Percentiles rank a stretch among this genome's conserved stretches.
These are phyloP conservation scores for Phytophthora pseudosyringae DNA, from an alignment of 352 stramenopile genomes.

Conservation along the genomic window DNA sequence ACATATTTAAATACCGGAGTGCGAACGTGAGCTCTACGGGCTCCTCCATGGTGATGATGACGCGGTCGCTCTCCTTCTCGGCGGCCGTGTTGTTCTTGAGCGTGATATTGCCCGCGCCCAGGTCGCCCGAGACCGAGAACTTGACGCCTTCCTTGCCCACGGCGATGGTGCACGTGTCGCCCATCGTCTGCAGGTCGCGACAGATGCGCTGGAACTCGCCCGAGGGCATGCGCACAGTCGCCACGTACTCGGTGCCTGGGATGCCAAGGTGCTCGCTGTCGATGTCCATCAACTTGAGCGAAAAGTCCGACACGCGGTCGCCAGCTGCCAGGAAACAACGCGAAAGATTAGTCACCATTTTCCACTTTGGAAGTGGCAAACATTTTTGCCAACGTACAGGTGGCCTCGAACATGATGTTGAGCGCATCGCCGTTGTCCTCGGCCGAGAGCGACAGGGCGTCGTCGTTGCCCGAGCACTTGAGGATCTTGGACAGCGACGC, in stretches of 20 bases:
- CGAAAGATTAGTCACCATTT: conserved; percentile 4
- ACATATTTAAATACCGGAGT: conserved; percentile 99
- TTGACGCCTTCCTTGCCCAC: conserved; percentile 98
- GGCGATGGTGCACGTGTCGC: conserved; percentile 97
- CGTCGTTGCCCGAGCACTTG: conserved; percentile 99
- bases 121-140: conserved; percentile 96
- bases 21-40: conserved; percentile 99
- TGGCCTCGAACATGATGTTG: conserved; percentile 98
- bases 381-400: conserved; percentile 59
- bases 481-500: conserved; percentile 99
- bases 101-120: conserved; percentile 97
- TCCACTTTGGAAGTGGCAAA: conserved; percentile 12
- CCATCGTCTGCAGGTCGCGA: conserved; percentile 97
- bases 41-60: conserved; percentile 99
- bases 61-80: conserved; percentile 89
- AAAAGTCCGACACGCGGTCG: conserved; percentile 96
- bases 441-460: conserved; percentile 98
- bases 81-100: conserved; percentile 91
- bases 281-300: conserved; percentile 99
- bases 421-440: conserved; percentile 97
- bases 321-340: conserved; percentile 52
- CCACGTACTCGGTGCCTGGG: conserved; percentile 98
- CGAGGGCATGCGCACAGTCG: conserved; percentile 94
- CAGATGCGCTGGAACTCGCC: conserved; percentile 99
- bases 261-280: conserved; percentile 99